phyloP scores from a whole-genome alignment of 2,329 filamentous ascomycete genomes.

The Aphanoascus verrucosus region DNA sequence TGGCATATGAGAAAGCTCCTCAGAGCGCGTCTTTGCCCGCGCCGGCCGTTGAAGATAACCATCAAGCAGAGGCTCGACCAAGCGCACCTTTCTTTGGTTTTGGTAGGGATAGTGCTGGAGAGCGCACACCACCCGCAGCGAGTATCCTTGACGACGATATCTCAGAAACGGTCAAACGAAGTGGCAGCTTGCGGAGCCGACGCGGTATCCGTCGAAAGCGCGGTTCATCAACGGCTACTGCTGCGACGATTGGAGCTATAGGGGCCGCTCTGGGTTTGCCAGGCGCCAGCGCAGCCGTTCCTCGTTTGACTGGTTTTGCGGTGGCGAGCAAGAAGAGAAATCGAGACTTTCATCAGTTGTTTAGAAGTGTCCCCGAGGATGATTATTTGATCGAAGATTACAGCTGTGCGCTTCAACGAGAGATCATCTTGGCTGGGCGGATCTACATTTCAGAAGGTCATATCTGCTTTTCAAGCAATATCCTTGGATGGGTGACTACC shows the following conservation, averaged over 20 bases:
- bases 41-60: constrained; percentile 29
- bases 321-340: constrained; percentile 95
- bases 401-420: constrained; percentile 87
- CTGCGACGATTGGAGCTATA: constrained; percentile 62
- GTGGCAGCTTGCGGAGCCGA: constrained; percentile 57
- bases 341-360: constrained; percentile 83
- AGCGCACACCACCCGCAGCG: constrained; percentile 55
- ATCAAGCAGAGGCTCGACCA: constrained; percentile 22
- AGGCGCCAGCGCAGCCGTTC: constrained; percentile 46
- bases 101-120: constrained; percentile 36
- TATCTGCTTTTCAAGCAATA: constrained; percentile 97
- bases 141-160: constrained; percentile 56
- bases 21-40: constrained; percentile 26
- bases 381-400: constrained; percentile 98
- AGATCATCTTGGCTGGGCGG: constrained; percentile 86
- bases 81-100: constrained; percentile 16
- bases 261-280: constrained; percentile 59
- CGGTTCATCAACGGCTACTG: constrained; percentile 65
- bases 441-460: constrained; percentile 96
- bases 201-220: constrained; percentile 58
- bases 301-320: constrained; percentile 85
- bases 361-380: constrained; percentile 94
- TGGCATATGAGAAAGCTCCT: constrained; percentile 43
- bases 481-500: constrained; percentile 94
- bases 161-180: constrained; percentile 46